Evolutionary conservation across 78 protist species (phyloP).

Genomic region (Dictyostelium firmibasis): DNA sequence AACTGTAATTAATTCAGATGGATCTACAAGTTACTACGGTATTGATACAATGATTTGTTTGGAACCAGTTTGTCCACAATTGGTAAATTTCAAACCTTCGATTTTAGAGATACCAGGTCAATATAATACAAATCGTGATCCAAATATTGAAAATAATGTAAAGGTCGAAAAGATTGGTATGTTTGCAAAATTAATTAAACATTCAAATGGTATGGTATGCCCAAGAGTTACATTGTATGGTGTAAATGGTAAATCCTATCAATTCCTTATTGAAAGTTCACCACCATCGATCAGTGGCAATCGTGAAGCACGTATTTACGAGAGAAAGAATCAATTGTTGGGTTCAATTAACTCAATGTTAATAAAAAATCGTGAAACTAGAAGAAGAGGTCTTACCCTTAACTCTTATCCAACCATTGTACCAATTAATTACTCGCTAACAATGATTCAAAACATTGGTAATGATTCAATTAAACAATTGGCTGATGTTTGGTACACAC

Average conservation of each 20-base stretch:
- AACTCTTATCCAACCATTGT: neutral
- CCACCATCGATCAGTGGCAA: neutral
- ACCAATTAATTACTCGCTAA: neutral
- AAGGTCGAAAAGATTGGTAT: slow-evolving; percentile 28
- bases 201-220: slow-evolving; percentile 59
- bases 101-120: slow-evolving; percentile 31
- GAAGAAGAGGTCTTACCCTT: slow-evolving; percentile 45
- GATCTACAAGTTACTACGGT: neutral
- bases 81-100: slow-evolving; percentile 11
- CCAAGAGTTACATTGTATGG: slow-evolving; percentile 46
- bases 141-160: slow-evolving; percentile 16
- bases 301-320: slow-evolving; percentile 7
- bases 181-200: slow-evolving; percentile 34
- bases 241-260: slow-evolving; percentile 57
- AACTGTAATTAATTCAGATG: neutral
- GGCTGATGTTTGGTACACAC: slow-evolving; percentile 10
- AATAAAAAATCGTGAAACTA: slow-evolving; percentile 48
- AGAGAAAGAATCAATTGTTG: slow-evolving; percentile 47
- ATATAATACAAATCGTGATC: slow-evolving; percentile 18
- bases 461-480: neutral
- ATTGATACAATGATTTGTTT: neutral
- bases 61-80: slow-evolving; percentile 9
- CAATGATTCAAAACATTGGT: slow-evolving; percentile 34
- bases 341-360: slow-evolving; percentile 35
- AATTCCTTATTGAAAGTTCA: slow-evolving; percentile 25